These are phyloP conservation scores for Ceratocystis lukuohia DNA, from an alignment of 2,329 filamentous ascomycete species.

Conservation along the genomic window DNA sequence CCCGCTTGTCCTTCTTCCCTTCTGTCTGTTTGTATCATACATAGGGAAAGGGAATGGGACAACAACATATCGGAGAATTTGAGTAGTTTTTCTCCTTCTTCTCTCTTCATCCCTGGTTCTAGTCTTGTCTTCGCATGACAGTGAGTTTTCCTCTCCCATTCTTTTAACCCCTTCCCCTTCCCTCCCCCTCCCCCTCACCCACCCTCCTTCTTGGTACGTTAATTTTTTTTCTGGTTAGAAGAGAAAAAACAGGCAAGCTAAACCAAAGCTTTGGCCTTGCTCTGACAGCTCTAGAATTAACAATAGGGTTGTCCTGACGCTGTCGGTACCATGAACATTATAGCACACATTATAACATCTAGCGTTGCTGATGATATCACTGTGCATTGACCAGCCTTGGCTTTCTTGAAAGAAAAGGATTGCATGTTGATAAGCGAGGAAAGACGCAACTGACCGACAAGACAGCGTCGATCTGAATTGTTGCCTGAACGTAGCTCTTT, in stretches of 20 bases:
- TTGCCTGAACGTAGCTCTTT: not conserved
- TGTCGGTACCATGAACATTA: not conserved
- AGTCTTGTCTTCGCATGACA: not conserved
- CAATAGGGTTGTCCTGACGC: not conserved
- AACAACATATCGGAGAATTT: not conserved
- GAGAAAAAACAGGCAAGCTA: not conserved
- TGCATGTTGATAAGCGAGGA: not conserved
- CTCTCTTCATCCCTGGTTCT: not conserved
- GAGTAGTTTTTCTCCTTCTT: not conserved
- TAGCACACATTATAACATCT: not conserved
- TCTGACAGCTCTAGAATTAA: not conserved
- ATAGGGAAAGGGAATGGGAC: not conserved
- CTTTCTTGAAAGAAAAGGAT: not conserved
- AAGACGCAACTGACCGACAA: not conserved
- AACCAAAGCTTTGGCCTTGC: not conserved
- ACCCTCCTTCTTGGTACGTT: not conserved
- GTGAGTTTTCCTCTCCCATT: not conserved
- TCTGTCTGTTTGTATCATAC: not conserved
- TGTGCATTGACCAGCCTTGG: not conserved
- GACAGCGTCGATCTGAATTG: slow-evolving; percentile 1
- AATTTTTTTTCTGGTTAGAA: not conserved
- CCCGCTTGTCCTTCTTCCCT: not conserved
- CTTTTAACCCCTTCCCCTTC: not conserved
- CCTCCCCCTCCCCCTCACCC: not conserved
- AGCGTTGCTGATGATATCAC: not conserved